Evolutionary conservation across 1,139 yeast genomes (phyloP), one percentile per base, ranked within the genome.

Genomic region (Suzukiozyma palmioleophila): DNA sequence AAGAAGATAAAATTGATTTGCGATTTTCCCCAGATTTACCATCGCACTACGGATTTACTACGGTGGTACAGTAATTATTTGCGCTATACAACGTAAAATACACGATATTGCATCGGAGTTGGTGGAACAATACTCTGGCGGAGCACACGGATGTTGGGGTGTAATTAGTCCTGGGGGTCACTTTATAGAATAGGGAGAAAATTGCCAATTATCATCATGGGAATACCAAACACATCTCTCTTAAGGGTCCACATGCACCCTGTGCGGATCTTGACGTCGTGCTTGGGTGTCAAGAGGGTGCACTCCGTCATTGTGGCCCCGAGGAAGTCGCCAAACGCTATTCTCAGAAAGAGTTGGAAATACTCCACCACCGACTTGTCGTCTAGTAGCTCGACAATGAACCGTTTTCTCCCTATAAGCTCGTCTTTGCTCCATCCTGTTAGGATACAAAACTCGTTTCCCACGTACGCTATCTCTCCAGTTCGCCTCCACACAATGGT

Each of bases 401-500:
- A 89, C 26, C 84, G 82, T 42, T 76, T 69, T 49, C 76, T 78
- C 16, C 68, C 66, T 38, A 89, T 62, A 25, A 90, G 60, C 43
- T 82, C 84, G 32, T 80, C 83, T 48, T 77, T 75, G 9, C 81
- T 64, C 97, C 97, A 89, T 2, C 97, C 97, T 1, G 97, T 88
- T 18, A 92, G 66, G 12, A 87, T 75, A 49, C 94, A 84, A 56
- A 92, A 92, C 59, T 92, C 97, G 50, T 84, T 86, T 9, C 96
- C 95, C 3, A 90, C 95, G 43, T 89, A 90, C 0, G 96, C 95
- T 15, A 92, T 86, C 57, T 90, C 96, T 8, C 97, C 96, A 1
- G 96, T 89, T 42, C 97, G 72, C 47, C 98, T 70, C 97, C 97
- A 92, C 5, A 89, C 92, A 22, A 90, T 78, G 0, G 97, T 89